phyloP scores from a whole-genome alignment of 495 filamentous ascomycete species.

The Aspergillus panamensis region DNA sequence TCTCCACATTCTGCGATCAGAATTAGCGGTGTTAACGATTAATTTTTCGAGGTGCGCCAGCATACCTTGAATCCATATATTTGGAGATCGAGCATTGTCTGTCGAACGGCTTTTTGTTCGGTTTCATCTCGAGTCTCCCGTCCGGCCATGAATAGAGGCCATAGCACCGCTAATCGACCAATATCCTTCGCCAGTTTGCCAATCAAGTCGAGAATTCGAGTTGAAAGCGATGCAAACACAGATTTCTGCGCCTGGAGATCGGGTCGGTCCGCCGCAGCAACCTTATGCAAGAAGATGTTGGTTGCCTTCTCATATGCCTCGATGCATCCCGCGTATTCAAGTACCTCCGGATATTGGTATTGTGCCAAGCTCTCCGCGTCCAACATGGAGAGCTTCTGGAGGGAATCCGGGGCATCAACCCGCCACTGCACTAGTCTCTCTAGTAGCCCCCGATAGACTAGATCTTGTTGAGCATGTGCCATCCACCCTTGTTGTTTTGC shows the following conservation, averaged over 20 bases:
- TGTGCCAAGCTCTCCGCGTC: conserved; percentile 31
- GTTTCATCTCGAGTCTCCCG: conserved; percentile 34
- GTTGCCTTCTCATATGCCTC: conserved; percentile 44
- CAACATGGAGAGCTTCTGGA: conserved; percentile 32
- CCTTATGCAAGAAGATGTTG: conserved; percentile 35
- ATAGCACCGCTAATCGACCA: conserved; percentile 36
- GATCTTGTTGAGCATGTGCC: conserved; percentile 33
- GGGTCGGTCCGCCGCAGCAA: conserved; percentile 34
- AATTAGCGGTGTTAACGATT: conserved; percentile 7
- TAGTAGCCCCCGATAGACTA: conserved; percentile 34
- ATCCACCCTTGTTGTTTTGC: conserved; percentile 35
- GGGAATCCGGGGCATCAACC: conserved; percentile 28
- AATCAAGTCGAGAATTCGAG: conserved; percentile 34
- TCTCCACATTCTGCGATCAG: conserved; percentile 34
- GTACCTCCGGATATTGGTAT: conserved; percentile 32
- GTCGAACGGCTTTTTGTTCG: conserved; percentile 35
- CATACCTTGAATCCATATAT: conserved; percentile 39
- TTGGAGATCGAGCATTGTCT: conserved; percentile 37
- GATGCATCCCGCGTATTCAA: conserved; percentile 41
- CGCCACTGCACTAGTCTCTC: conserved; percentile 35
- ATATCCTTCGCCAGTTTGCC: conserved; percentile 37
- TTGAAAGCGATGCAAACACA: conserved; percentile 33
- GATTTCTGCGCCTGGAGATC: conserved; percentile 27
- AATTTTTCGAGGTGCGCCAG: background rate
- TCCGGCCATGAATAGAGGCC: conserved; percentile 41